Base-by-base conservation (phyloP, 768 basidiomycete species). In the Strobilomyces echinocephalus region DNA sequence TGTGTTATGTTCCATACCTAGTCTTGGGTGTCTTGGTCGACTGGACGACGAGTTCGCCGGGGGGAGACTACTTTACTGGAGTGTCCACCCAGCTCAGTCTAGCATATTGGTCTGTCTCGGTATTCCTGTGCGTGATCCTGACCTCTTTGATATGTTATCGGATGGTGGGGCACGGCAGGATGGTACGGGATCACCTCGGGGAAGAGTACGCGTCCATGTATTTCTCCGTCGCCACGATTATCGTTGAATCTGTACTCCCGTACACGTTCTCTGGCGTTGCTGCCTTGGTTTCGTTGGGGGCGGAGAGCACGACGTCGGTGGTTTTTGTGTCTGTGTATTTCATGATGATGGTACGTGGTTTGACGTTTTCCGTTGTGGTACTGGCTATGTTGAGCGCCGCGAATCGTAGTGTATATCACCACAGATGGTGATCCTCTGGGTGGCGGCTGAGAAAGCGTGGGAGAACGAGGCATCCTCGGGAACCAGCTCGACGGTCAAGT, bases 371-470 rank as follows among this genome's bases (percentile, higher is more conserved):
- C 15, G 45, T 3, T 30, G 16, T 5, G 8, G 46, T 24, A 11
- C 35, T 4, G 24, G 24, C 24, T 24, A 10, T 14, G 8, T 28
- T 47, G 34, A 49, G 1, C 33, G 12, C 9, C 30, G 31, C 21
- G 14, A 26, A 8, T 35, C 18, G n/a, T 38, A 61, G 63, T 63
- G 57, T 20, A 59, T 63, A 50, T 62, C 63, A n/a, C 58, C 63
- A 7, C 41, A 43, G 26, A 43, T 44, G 43, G 9, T 44, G 43
- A 30, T 44, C 43, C 28, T 44, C 26, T 28, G 63, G 24, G 60
- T 65, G 28, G 45, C 59, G 31, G 21, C 41, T 16, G 62, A 58
- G 2, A 54, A 41, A 38, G 58, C 54, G 41, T 57, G 55, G 60
- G 16, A 42, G 16, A 34, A 49, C 14, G 48, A 56, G 15, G 55